phyloP scores from a whole-genome alignment of 2,329 filamentous ascomycete genomes.

The Fusarium zealandicum region DNA sequence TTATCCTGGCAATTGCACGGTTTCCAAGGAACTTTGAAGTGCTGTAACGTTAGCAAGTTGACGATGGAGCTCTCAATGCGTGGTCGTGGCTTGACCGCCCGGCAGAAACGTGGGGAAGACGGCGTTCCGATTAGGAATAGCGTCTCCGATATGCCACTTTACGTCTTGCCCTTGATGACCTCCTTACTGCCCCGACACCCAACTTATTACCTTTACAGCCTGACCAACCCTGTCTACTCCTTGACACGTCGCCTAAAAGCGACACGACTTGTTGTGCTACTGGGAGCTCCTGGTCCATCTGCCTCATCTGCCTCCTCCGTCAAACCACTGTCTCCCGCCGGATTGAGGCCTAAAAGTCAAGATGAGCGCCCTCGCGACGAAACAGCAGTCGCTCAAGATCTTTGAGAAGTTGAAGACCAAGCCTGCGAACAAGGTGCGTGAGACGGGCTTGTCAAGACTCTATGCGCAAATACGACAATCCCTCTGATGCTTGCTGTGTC shows the following conservation, averaged over 20 bases:
- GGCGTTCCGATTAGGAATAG: conserved; percentile 46
- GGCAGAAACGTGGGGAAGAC: conserved; percentile 49
- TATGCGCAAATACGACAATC: neutral
- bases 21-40: conserved; percentile 1
- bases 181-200: conserved; percentile 45
- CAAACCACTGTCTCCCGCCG: conserved; percentile 14
- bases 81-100: conserved; percentile 45
- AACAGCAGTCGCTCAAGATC: conserved; percentile 94
- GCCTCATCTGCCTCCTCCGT: neutral
- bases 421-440: conserved; percentile 86
- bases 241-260: conserved; percentile 29
- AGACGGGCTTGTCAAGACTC: too few relatives aligned
- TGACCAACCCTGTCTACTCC: conserved; percentile 28
- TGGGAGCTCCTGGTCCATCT: neutral
- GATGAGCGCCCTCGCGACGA: conserved; percentile 78
- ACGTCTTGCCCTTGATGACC: conserved; percentile 45
- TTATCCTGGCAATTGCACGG: conserved; percentile 16
- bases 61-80: neutral
- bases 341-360: conserved; percentile 46
- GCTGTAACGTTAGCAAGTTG: conserved; percentile 6
- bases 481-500: conserved; percentile 15
- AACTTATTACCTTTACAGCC: conserved; percentile 28
- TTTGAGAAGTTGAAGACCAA: conserved; percentile 98
- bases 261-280: conserved; percentile 4
- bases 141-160: conserved; percentile 53